phyloP scores from a whole-genome alignment of 768 basidiomycete genomes.

The Pleurotus giganteus region DNA sequence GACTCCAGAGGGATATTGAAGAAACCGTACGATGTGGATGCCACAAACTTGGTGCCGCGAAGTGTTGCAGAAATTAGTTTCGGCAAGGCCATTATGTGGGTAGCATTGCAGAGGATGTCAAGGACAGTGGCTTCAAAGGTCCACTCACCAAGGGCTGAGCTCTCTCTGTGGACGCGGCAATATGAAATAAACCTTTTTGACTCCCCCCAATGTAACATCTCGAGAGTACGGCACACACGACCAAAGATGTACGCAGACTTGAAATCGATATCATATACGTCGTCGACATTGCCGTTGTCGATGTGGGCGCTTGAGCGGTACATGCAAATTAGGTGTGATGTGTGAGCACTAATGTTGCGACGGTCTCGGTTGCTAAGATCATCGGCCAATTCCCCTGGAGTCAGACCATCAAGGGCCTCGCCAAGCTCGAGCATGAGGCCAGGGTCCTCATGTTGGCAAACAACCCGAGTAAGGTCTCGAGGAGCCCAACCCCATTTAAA shows the following conservation, averaged over 20 bases:
- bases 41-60: too few relatives aligned
- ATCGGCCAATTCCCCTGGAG: not conserved
- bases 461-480: not conserved
- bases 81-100: not conserved
- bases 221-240: not conserved
- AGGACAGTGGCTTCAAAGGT: not conserved
- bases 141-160: not conserved
- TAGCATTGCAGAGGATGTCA: not conserved
- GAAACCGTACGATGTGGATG: not conserved
- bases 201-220: not conserved
- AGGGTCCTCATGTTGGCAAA: too few relatives aligned
- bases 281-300: too few relatives aligned
- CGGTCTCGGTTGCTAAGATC: too few relatives aligned
- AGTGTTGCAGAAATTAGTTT: not conserved
- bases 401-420: not conserved
- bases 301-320: too few relatives aligned
- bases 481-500: not conserved
- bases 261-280: not conserved
- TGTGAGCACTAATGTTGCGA: too few relatives aligned
- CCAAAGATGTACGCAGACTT: not conserved
- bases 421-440: not conserved
- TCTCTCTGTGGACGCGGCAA: not conserved
- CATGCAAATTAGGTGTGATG: too few relatives aligned
- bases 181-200: not conserved
- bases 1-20: not conserved